Evolutionary conservation across 176 grass and related monocot species (phyloP).

Genomic region (Oryza coarctata): DNA sequence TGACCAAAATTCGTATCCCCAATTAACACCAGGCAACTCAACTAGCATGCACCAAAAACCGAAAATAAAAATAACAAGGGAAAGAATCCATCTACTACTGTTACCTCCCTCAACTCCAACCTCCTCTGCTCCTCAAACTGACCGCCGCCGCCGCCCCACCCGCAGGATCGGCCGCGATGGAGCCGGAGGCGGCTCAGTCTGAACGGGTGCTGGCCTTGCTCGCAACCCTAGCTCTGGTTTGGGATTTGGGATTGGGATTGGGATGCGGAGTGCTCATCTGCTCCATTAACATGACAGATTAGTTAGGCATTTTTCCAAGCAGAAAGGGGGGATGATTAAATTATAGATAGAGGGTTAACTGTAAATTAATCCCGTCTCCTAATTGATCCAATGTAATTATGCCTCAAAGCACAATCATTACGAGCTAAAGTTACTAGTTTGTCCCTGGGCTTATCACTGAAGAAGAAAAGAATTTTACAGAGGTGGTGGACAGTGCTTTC

Average conservation of each 20-base stretch:
- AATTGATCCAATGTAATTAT: too few species aligned
- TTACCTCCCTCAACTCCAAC: not conserved
- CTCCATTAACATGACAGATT: slow-evolving; percentile 21
- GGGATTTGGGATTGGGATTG: slow-evolving; percentile 19
- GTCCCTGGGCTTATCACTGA: too few species aligned
- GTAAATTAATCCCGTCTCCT: too few species aligned
- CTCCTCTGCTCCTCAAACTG: not conserved
- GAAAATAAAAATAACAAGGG: not conserved
- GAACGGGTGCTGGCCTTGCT: too few species aligned
- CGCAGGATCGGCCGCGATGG: not conserved
- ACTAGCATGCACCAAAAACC: not conserved
- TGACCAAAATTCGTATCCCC: not conserved
- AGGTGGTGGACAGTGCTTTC: too few species aligned
- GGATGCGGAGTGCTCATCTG: slow-evolving; percentile 15
- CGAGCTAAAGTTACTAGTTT: too few species aligned
- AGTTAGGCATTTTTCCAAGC: slow-evolving; percentile 6
- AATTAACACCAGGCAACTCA: not conserved
- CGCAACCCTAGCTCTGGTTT: slow-evolving; percentile 12
- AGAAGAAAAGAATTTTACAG: too few species aligned
- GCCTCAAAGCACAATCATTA: too few species aligned
- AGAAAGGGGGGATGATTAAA: not conserved
- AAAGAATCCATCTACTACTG: not conserved
- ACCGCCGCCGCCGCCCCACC: not conserved
- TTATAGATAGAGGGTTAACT: not conserved
- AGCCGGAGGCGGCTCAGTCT: not conserved